Evolutionary conservation across 2,329 filamentous ascomycete genomes (phyloP).

Genomic region (Incumbomyces lentus): DNA sequence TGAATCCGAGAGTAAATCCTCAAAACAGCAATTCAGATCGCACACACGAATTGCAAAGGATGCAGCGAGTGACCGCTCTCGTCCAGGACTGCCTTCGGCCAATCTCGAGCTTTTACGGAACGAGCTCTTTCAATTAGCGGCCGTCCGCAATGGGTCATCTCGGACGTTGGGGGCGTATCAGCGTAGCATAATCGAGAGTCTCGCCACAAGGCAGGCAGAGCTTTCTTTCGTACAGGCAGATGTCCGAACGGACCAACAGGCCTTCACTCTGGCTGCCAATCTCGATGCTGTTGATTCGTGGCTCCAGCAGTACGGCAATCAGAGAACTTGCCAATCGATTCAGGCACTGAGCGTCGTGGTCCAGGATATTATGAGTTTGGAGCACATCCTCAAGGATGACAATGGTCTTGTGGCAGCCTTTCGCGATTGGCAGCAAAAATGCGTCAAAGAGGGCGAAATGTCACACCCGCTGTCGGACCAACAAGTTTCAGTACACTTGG

Average conservation of each 20-base stretch:
- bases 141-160: conserved; percentile 25
- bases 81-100: background rate
- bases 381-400: background rate
- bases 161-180: conserved; percentile 9
- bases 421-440: background rate
- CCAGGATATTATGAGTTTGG: background rate
- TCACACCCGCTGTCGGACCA: background rate
- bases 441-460: no score
- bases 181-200: conserved; percentile 26
- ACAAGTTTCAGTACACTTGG: background rate
- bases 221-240: background rate
- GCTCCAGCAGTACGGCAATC: background rate
- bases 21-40: background rate
- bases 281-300: background rate
- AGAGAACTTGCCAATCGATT: background rate
- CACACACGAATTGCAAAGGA: background rate
- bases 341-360: conserved; percentile 6
- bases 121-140: conserved; percentile 34
- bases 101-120: conserved; percentile 19
- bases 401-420: conserved; percentile 3
- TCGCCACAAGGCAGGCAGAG: background rate
- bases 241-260: background rate
- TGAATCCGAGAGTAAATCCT: background rate
- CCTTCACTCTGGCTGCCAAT: background rate
- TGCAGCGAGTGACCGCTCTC: background rate